Evolutionary conservation across 345 rosid species (phyloP).

Genomic region (Raphanus sativus): DNA sequence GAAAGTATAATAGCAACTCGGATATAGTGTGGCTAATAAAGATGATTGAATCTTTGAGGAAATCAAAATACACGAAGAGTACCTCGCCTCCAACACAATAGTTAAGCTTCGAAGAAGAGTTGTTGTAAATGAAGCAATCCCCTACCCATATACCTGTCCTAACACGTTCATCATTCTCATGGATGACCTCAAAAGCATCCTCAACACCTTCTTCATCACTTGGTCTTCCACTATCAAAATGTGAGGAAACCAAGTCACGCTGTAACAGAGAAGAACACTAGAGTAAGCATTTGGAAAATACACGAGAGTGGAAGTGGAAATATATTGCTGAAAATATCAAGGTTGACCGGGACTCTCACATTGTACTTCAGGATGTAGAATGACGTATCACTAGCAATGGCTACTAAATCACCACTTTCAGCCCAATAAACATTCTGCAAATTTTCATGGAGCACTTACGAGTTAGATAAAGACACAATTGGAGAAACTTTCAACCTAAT

Average conservation of each 20-base stretch:
- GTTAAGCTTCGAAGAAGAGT: constrained; percentile 96
- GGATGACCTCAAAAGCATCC: constrained; percentile 98
- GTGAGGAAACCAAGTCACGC: constrained; percentile 87
- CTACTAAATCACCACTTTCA: constrained; percentile 97
- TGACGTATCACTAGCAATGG: constrained; percentile 38
- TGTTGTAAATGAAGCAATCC: constrained; percentile 98
- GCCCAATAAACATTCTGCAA: constrained; percentile 97
- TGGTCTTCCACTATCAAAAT: constrained; percentile 80
- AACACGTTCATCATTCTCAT: constrained; percentile 96
- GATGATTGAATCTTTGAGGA: neutral
- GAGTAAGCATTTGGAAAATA: constrained; percentile 19
- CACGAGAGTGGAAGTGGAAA: neutral
- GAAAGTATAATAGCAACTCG: constrained; percentile 5
- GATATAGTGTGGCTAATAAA: neutral
- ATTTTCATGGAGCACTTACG: constrained; percentile 10
- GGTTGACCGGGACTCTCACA: constrained; percentile 48
- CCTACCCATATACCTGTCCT: constrained; percentile 99
- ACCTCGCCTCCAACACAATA: constrained; percentile 99
- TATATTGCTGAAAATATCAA: neutral
- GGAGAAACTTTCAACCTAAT: constrained; percentile 5
- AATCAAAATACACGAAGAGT: constrained; percentile 26
- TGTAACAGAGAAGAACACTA: constrained; percentile 40
- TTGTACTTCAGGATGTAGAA: constrained; percentile 32
- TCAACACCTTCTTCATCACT: constrained; percentile 98
- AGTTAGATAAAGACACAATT: constrained; percentile 23